Conservation (phyloP, 2,329 filamentous ascomycete genomes). For the Beauveria pseudobassiana region DNA sequence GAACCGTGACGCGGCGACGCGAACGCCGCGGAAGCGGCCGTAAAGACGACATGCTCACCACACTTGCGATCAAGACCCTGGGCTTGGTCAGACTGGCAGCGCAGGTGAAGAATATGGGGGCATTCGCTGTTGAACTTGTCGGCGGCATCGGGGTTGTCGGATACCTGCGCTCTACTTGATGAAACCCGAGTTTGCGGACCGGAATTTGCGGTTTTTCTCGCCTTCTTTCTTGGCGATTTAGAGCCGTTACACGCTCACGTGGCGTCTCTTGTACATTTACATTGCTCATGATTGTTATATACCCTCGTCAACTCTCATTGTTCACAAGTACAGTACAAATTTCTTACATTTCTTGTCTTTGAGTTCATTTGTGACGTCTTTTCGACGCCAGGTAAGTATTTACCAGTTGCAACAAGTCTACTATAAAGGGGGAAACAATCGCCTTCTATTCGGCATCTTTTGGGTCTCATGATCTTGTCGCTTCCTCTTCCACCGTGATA, state of each 20-base stretch:
- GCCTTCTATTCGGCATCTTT: not conserved
- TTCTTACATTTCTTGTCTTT: not conserved
- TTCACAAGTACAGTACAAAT: not conserved
- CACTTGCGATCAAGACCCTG: constrained; percentile 57
- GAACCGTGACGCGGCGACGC: not conserved
- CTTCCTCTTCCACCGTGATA: constrained; percentile 4
- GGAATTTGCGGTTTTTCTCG: constrained; percentile 10
- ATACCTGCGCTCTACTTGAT: constrained; percentile 55
- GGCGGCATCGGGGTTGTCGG: constrained; percentile 69
- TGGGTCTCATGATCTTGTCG: not conserved
- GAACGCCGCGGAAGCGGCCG: not conserved
- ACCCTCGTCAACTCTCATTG: not conserved
- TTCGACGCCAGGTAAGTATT: too few species aligned
- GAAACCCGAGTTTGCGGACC: constrained; percentile 18
- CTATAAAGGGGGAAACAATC: too few species aligned
- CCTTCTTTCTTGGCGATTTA: constrained; percentile 7
- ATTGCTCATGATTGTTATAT: not conserved
- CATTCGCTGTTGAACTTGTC: constrained; percentile 63
- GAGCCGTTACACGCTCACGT: not conserved
- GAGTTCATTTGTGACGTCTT: too few species aligned
- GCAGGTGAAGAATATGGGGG: constrained; percentile 55
- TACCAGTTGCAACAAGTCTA: too few species aligned
- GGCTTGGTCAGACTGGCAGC: constrained; percentile 66
- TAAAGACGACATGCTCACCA: constrained; percentile 21
- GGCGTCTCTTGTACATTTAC: not conserved